A percentile compares a stretch with the other conserved stretches of the same genome.
Conservation (phyloP, 805 yeast genomes). For the Cyberlindnera maritima region DNA sequence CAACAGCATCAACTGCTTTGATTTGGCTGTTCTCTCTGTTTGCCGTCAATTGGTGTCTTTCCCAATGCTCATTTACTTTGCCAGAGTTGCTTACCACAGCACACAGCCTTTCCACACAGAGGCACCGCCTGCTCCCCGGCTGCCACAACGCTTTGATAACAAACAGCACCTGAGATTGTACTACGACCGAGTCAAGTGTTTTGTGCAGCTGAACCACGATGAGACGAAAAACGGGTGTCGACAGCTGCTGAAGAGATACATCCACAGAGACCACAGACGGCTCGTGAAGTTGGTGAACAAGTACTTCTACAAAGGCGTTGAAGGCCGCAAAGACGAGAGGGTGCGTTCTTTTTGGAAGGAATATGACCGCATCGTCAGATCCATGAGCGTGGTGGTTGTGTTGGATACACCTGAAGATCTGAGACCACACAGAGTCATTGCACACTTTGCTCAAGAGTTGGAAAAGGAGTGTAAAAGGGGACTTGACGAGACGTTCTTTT, state of each 20-base stretch:
- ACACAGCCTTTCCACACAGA: conserved; percentile 3
- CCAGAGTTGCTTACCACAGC: not conserved
- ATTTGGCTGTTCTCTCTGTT: not conserved
- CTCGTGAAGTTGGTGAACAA: conserved; percentile 2
- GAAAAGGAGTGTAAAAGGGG: not conserved
- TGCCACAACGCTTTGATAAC: conserved; percentile 8
- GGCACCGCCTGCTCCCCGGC: not conserved
- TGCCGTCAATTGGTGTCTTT: not conserved
- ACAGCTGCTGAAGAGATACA: conserved; percentile 3
- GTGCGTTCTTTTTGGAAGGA: conserved; percentile 8
- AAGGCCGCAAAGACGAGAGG: conserved; percentile 3
- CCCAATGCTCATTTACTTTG: conserved; percentile 9
- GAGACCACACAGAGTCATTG: conserved; percentile 1
- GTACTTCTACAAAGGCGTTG: conserved; percentile 9
- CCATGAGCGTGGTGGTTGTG: not conserved
- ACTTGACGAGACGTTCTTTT: not conserved
- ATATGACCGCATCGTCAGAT: not conserved
- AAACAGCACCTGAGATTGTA: conserved; percentile 2
- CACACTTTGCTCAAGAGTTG: conserved; percentile 1
- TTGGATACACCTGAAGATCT: conserved; percentile 4
- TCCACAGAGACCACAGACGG: conserved; percentile 2
- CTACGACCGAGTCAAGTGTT: conserved; percentile 9
- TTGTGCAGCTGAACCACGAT: conserved; percentile 8
- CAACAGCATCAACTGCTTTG: not conserved
- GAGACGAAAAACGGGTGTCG: conserved; percentile 9